phyloP scores from a whole-genome alignment of 192 early-diverging fungal species.

The Funneliformis mosseae region DNA sequence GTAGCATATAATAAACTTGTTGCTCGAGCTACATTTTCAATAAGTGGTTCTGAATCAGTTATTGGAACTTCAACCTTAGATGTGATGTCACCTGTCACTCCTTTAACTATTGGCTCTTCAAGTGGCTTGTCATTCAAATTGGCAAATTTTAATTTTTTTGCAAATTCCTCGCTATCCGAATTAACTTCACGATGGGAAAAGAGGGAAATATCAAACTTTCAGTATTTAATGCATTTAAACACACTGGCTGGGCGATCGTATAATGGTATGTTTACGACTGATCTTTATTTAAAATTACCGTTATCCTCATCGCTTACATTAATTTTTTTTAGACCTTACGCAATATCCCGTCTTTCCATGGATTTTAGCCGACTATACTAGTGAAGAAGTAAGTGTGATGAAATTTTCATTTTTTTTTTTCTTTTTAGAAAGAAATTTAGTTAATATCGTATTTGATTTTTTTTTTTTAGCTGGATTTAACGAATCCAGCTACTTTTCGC shows the following conservation, averaged over 20 bases:
- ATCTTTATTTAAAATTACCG: background rate
- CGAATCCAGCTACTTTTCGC: conserved; percentile 74
- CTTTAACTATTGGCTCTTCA: conserved; percentile 7
- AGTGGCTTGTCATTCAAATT: conserved; percentile 48
- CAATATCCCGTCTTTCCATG: conserved; percentile 98
- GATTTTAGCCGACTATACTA: conserved; percentile 81
- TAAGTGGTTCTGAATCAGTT: conserved; percentile 51
- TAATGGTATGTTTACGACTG: conserved; percentile 44
- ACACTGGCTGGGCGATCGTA: conserved; percentile 83
- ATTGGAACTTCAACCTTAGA: conserved; percentile 47
- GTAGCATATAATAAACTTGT: conserved; percentile 63
- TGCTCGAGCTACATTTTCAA: conserved; percentile 52
- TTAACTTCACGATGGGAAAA: conserved; percentile 82
- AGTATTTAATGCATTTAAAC: conserved; percentile 94
- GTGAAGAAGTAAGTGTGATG: conserved; percentile 50
- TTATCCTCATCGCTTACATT: conserved; percentile 34
- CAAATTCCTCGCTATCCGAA: conserved; percentile 61
- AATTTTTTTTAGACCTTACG: conserved; percentile 72
- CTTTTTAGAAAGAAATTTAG: background rate
- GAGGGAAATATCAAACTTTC: conserved; percentile 91
- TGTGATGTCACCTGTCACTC: conserved; percentile 43
- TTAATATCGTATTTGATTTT: conserved; percentile 29
- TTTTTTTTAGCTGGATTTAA: conserved; percentile 70
- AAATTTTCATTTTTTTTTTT: background rate
- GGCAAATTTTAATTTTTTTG: conserved; percentile 67